Conservation (phyloP, 2,329 filamentous ascomycete genomes). For the Teratosphaeria nubilosa region DNA sequence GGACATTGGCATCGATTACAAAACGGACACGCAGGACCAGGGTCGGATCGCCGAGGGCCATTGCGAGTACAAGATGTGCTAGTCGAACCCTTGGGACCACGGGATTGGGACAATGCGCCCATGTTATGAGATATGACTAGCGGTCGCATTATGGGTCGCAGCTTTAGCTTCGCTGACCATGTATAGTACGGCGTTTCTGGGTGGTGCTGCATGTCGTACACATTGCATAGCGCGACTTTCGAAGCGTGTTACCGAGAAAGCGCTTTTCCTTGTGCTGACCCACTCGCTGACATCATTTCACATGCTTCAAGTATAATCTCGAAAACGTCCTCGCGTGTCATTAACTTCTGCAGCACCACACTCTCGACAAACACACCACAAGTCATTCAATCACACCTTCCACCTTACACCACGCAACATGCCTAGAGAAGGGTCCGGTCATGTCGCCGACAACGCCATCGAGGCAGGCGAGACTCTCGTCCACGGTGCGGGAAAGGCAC, state of each 20-base stretch:
- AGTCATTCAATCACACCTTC: not conserved
- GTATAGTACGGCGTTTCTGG: constrained; percentile 7
- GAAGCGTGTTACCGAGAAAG: not conserved
- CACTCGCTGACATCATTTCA: not conserved
- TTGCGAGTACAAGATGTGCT: constrained; percentile 67
- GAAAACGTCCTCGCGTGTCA: not conserved
- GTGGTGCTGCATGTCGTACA: not conserved
- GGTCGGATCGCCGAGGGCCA: constrained; percentile 58
- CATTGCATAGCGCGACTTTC: not conserved
- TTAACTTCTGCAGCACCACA: not conserved
- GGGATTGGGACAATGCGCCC: not conserved
- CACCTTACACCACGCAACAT: not conserved
- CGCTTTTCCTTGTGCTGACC: not conserved
- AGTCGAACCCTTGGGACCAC: constrained; percentile 37
- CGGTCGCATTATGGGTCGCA: constrained; percentile 21
- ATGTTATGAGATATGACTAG: constrained; percentile 1
- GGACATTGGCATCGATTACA: constrained; percentile 80
- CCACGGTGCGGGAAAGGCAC: constrained; percentile 25
- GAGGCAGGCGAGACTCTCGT: constrained; percentile 28
- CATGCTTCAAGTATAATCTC: not conserved
- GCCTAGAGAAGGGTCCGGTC: constrained; percentile 4
- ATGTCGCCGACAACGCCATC: constrained; percentile 27
- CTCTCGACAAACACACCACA: not conserved
- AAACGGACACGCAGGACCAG: constrained; percentile 64
- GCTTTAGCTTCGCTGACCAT: constrained; percentile 29